phyloP scores from a whole-genome alignment of 2,329 filamentous ascomycete genomes.

The Monilinia laxa region DNA sequence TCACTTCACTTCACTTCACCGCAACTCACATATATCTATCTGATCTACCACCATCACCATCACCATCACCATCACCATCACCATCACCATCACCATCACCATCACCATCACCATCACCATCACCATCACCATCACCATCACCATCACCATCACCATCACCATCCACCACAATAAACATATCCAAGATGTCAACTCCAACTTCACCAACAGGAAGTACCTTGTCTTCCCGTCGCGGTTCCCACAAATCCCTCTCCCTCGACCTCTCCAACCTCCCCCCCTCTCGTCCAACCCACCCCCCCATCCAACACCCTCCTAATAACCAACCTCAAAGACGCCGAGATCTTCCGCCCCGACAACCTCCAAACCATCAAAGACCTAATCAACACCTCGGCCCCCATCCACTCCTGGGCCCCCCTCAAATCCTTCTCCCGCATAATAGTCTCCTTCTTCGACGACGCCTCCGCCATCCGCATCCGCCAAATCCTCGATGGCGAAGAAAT shows the following conservation, averaged over 20 bases:
- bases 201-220: constrained; percentile 29
- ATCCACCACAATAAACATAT: constrained; percentile 15
- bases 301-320: constrained; percentile 85
- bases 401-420: constrained; percentile 77
- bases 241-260: constrained; percentile 63
- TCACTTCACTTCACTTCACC: background rate
- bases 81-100: too few relatives aligned
- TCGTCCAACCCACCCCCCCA: constrained; percentile 69
- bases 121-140: too few relatives aligned
- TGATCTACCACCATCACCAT: background rate
- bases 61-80: background rate
- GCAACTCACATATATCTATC: constrained; percentile 1
- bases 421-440: constrained; percentile 80
- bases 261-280: constrained; percentile 70
- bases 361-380: constrained; percentile 72
- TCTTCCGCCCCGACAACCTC: constrained; percentile 74
- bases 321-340: constrained; percentile 69
- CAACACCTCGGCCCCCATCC: constrained; percentile 65
- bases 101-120: too few relatives aligned
- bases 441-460: constrained; percentile 69
- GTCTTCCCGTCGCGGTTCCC: constrained; percentile 30
- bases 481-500: constrained; percentile 73
- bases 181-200: constrained; percentile 16
- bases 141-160: background rate
- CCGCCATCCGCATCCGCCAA: constrained; percentile 68